phyloP scores from a whole-genome alignment of 129 eudicot genomes.

The Flaveria linearis region DNA sequence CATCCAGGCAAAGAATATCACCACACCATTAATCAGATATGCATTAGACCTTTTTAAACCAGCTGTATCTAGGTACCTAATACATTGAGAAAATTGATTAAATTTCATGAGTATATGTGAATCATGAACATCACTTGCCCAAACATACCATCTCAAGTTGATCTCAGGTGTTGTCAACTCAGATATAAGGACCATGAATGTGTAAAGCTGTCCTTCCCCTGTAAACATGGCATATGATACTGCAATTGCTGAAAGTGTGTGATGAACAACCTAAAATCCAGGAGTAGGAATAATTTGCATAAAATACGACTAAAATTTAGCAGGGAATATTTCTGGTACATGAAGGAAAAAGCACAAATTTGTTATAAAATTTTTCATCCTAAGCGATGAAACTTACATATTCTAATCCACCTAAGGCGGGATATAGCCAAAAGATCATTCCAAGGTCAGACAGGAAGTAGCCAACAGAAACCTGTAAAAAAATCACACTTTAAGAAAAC shows the following conservation, averaged over 20 bases:
- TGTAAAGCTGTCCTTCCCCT: slow-evolving; percentile 83
- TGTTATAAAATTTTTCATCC: background rate
- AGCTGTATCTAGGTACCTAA: slow-evolving; percentile 86
- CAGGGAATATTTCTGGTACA: background rate
- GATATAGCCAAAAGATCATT: slow-evolving; percentile 89
- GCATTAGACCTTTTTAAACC: slow-evolving; percentile 73
- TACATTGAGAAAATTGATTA: slow-evolving; percentile 11
- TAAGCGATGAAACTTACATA: slow-evolving; percentile 62
- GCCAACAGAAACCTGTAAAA: slow-evolving; percentile 82
- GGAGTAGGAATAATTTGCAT: background rate
- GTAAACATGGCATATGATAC: slow-evolving; percentile 75
- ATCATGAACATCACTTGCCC: background rate
- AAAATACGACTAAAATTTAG: background rate
- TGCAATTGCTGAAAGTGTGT: slow-evolving; percentile 67
- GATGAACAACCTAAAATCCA: slow-evolving; percentile 79
- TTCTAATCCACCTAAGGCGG: slow-evolving; percentile 94
- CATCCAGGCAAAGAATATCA: slow-evolving; percentile 73
- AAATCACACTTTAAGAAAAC: slow-evolving; percentile 28
- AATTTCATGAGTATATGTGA: background rate
- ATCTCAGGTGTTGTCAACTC: slow-evolving; percentile 87
- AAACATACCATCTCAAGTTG: slow-evolving; percentile 78
- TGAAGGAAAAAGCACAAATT: background rate
- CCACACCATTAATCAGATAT: slow-evolving; percentile 69
- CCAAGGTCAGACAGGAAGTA: slow-evolving; percentile 87
- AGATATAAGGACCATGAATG: slow-evolving; percentile 76